Base-by-base conservation (phyloP, 2,329 filamentous ascomycete species). In the Neofusicoccum kwambonambiense region DNA sequence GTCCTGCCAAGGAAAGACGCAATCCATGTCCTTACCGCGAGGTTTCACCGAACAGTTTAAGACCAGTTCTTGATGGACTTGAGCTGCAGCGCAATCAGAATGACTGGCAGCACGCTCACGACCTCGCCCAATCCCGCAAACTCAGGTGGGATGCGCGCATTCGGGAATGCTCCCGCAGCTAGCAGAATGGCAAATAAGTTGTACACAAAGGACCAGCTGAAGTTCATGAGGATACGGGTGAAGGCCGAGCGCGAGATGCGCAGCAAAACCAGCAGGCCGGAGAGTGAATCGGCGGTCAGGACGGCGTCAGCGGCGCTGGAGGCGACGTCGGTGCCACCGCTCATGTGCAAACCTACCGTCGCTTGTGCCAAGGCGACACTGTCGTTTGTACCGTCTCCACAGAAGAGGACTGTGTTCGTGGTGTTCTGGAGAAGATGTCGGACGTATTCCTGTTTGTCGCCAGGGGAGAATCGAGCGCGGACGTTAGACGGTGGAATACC, bases 351-450 rank as follows among this genome's bases (percentile, higher is more conserved):
- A 31, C 91, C 91, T 35, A 94, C 83, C 5, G 84, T 84, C 1
- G 91, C 89, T 70, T 88, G 85, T 0, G 90, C 87, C 2, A 94
- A 81, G 0, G 91, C 91, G 3, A 86, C 82, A 0, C 90, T 89
- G 71, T 94, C 91, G 73, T 94, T 94, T 12, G 89, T 92, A 1
- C 91, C 91, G 69, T 94, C 90, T 41, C 91, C 91, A 57, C 86
- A 84, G 75, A 94, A 93, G 42, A 57, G 9, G 58, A 62, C 31
- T 3, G 17, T 41, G 58, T 35, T 19, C 4, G 17, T 37, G n/a
- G 12, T 39, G 42, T 50, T 34, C 15, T 22, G 60, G 47, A 47
- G 50, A 2, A 80, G 65, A 2, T 68, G 56, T 7, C 71, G 68
- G 62, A 88, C 75, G 70, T 87, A 88, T 2, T 76, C 71, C 31